Percentiles rank a stretch among this genome's conserved stretches.
Conservation (phyloP, 495 filamentous ascomycete species). For the Lophiotrema nucula region DNA sequence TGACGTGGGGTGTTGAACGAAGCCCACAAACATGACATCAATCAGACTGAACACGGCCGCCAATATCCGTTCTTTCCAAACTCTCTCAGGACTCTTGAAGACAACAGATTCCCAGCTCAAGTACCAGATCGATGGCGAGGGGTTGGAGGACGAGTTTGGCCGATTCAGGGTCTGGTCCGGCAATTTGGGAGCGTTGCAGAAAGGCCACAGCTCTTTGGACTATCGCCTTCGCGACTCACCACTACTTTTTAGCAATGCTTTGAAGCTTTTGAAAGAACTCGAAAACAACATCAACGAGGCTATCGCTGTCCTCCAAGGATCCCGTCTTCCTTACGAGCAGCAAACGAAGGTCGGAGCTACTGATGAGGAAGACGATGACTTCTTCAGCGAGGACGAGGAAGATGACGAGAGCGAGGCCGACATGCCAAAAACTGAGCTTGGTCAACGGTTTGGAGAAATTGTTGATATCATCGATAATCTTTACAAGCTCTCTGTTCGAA, state of each 20-base stretch:
- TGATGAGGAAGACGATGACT: conserved; percentile 20
- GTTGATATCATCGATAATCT: conserved; percentile 34
- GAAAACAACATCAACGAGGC: conserved; percentile 23
- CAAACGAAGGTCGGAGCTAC: conserved; percentile 16
- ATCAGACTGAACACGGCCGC: conserved; percentile 28
- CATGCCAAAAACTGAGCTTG: conserved; percentile 29
- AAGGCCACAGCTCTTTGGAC: conserved; percentile 32
- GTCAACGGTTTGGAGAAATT: conserved; percentile 25
- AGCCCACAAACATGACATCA: conserved; percentile 15
- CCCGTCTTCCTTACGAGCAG: conserved; percentile 29
- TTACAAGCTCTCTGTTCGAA: conserved; percentile 31
- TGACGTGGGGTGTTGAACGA: too few species aligned
- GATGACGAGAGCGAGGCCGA: conserved; percentile 16
- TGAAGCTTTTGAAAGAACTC: conserved; percentile 30
- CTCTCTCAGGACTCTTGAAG: conserved; percentile 3
- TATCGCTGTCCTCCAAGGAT: conserved; percentile 21
- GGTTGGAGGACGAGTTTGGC: conserved; percentile 31
- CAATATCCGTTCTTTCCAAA: conserved; percentile 23
- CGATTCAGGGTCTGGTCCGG: conserved; percentile 33
- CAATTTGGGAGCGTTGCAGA: conserved; percentile 33
- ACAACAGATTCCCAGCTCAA: neutral
- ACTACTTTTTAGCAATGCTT: conserved; percentile 26
- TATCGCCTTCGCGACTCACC: conserved; percentile 34
- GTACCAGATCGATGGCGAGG: conserved; percentile 11
- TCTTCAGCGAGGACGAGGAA: conserved; percentile 24